Evolutionary conservation across 2,329 filamentous ascomycete species (phyloP).

Genomic region (Purpureocillium lavendulum): DNA sequence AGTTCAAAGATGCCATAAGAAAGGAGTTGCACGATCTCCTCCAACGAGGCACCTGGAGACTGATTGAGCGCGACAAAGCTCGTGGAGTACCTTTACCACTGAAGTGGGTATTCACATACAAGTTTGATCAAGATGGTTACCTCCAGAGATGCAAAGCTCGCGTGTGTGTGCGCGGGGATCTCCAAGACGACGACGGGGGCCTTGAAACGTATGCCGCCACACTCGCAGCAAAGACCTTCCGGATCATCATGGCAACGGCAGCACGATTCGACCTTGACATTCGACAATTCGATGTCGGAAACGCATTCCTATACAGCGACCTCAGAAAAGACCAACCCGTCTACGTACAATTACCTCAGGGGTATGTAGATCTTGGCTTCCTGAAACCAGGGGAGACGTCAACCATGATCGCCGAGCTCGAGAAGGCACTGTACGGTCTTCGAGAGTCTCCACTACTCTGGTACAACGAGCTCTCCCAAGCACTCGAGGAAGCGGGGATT

Average conservation of each 20-base stretch:
- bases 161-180: constrained; percentile 1
- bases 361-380: no score
- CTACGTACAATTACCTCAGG: background rate
- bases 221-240: no score
- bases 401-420: background rate
- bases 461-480: background rate
- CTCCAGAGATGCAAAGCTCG: constrained; percentile 1
- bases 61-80: background rate
- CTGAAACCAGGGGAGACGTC: background rate
- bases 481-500: background rate
- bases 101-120: constrained; percentile 5
- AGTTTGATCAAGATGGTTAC: constrained; percentile 1
- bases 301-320: background rate
- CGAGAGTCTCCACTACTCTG: background rate
- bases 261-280: no score
- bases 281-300: background rate
- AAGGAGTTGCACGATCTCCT: background rate
- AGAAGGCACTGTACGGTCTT: constrained; percentile 1
- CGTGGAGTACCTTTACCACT: background rate
- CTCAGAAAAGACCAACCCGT: background rate
- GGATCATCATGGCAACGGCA: no score
- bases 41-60: background rate
- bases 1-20: background rate
- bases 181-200: background rate
- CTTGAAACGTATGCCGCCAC: no score